These are phyloP conservation scores for Pichia cabralensis DNA, from an alignment of 805 yeast species.

Conservation along the genomic window DNA sequence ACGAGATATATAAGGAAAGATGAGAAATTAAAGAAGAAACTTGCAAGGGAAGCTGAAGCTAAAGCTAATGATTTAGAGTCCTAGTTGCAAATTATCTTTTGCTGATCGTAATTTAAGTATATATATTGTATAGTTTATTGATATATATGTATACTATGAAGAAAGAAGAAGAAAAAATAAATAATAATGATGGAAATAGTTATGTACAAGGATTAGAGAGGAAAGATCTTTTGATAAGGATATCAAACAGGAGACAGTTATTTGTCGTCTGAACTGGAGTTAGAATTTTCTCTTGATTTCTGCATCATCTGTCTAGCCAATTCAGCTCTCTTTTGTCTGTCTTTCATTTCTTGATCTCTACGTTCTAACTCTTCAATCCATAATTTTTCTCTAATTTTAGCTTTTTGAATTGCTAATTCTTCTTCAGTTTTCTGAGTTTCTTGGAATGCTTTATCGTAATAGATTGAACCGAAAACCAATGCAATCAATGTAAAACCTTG, in stretches of 20 bases:
- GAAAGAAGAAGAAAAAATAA: too few species aligned
- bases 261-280: too few species aligned
- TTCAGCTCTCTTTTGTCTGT: constrained; percentile 59
- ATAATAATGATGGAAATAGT: not conserved
- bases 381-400: constrained; percentile 70
- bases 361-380: constrained; percentile 91
- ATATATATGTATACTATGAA: too few species aligned
- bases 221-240: too few species aligned
- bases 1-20: constrained; percentile 57
- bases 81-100: too few species aligned
- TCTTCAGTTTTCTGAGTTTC: constrained; percentile 40
- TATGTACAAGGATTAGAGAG: too few species aligned
- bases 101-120: too few species aligned
- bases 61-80: not conserved
- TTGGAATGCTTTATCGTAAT: constrained; percentile 45
- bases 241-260: too few species aligned
- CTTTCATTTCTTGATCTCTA: constrained; percentile 65
- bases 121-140: too few species aligned
- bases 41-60: constrained; percentile 16
- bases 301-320: constrained; percentile 33
- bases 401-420: constrained; percentile 63
- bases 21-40: constrained; percentile 40
- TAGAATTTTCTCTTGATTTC: too few species aligned
- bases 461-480: constrained; percentile 66
- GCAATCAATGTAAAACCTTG: constrained; percentile 82